Evolutionary conservation across 2,329 filamentous ascomycete species (phyloP).

Genomic region (Pseudogymnoascus sp.): DNA sequence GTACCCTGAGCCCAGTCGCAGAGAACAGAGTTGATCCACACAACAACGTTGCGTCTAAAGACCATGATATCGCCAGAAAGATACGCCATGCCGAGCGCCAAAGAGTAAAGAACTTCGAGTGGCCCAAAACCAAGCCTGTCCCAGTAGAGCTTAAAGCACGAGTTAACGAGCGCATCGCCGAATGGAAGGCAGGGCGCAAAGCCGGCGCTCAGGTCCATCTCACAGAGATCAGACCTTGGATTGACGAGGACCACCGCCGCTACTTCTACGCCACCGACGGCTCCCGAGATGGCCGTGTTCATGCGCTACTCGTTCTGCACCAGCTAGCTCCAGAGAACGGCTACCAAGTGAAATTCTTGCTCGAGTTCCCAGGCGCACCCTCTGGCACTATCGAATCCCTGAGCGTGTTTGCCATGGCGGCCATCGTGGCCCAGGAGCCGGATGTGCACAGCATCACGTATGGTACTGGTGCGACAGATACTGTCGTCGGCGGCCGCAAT

Average conservation of each 20-base stretch:
- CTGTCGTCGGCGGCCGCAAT: constrained; percentile 72
- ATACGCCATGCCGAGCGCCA: constrained; percentile 78
- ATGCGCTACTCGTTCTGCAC: constrained; percentile 72
- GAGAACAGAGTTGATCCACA: constrained; percentile 78
- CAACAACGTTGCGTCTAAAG: constrained; percentile 58
- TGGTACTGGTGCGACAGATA: constrained; percentile 69
- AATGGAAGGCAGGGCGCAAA: constrained; percentile 74
- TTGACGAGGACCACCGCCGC: constrained; percentile 72
- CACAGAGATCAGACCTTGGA: constrained; percentile 83
- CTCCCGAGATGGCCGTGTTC: constrained; percentile 57
- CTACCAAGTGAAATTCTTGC: constrained; percentile 93
- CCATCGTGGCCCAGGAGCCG: constrained; percentile 42
- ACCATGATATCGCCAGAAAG: constrained; percentile 73
- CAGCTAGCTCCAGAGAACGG: constrained; percentile 74
- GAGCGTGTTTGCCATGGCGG: constrained; percentile 59
- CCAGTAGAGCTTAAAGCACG: constrained; percentile 60
- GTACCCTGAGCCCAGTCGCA: constrained; percentile 77
- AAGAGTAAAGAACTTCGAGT: constrained; percentile 70
- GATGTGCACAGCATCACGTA: constrained; percentile 71
- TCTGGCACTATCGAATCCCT: constrained; percentile 80
- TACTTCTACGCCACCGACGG: constrained; percentile 74
- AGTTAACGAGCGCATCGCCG: constrained; percentile 63
- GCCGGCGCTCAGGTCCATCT: constrained; percentile 75
- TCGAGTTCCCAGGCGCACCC: constrained; percentile 84
- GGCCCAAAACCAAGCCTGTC: constrained; percentile 55